Percentiles rank a stretch among this genome's conserved stretches.
Evolutionary conservation across 2,329 filamentous ascomycete species (phyloP).

Genomic region (Helotiales sp.): DNA sequence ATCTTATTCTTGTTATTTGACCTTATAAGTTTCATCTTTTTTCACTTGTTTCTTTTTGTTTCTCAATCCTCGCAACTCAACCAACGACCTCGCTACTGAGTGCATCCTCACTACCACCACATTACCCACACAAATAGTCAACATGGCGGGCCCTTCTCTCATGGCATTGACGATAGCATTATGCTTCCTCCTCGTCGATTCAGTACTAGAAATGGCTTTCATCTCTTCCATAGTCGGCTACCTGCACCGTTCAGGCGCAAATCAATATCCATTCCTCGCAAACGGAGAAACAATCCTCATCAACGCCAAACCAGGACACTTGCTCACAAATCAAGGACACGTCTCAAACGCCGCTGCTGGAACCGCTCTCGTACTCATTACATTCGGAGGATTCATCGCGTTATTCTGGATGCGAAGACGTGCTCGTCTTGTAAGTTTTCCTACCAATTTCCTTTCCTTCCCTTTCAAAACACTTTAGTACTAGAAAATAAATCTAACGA

Average conservation of each 20-base stretch:
- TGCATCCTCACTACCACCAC: no score
- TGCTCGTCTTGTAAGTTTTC: conserved; percentile 3
- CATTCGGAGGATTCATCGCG: conserved; percentile 15
- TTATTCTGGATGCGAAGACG: conserved; percentile 11
- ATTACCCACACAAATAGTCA: no score
- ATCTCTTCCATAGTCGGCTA: conserved; percentile 41
- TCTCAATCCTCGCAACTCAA: no score
- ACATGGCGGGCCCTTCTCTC: no score
- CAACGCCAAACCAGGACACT: conserved; percentile 17
- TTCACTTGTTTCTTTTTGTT: no score
- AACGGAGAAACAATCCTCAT: conserved; percentile 1
- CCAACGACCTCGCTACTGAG: no score
- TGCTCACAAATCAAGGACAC: conserved; percentile 18
- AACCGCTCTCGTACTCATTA: conserved; percentile 17
- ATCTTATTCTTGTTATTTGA: no score
- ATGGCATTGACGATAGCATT: conserved; percentile 32
- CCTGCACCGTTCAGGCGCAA: conserved; percentile 35
- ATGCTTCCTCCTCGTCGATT: conserved; percentile 38
- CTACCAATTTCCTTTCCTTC: neutral
- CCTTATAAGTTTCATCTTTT: no score
- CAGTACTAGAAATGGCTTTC: conserved; percentile 41
- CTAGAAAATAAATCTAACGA: neutral
- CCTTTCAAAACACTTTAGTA: neutral
- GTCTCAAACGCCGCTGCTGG: conserved; percentile 22
- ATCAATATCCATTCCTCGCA: conserved; percentile 18